phyloP scores from a whole-genome alignment of 164 flowering plant species.

The Saururus chinensis region DNA sequence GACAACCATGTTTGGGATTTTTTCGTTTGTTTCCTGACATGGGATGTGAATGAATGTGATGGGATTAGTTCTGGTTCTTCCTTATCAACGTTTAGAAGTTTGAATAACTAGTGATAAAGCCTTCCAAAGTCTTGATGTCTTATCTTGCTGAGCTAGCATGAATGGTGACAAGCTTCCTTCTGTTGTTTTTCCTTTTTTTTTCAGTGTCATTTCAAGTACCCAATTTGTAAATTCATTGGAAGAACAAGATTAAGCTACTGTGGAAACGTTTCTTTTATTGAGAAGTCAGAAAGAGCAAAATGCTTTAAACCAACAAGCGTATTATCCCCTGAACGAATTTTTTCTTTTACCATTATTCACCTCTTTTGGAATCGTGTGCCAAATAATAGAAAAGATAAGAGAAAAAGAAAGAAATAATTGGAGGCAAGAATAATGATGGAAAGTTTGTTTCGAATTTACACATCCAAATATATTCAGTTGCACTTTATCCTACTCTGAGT shows the following conservation, averaged over 20 bases:
- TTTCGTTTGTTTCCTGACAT: not conserved
- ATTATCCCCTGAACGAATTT: not conserved
- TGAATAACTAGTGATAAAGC: too few species aligned
- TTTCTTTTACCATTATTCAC: not conserved
- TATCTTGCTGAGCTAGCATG: too few species aligned
- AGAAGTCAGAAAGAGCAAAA: not conserved
- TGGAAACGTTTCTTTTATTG: too few species aligned
- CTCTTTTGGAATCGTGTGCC: constrained; percentile 4
- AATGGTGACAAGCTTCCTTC: too few species aligned
- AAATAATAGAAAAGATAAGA: not conserved
- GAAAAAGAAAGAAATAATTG: not conserved
- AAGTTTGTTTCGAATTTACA: not conserved
- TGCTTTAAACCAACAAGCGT: not conserved
- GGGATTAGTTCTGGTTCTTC: not conserved
- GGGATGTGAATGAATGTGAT: not conserved
- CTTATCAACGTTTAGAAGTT: not conserved
- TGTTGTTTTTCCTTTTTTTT: too few species aligned
- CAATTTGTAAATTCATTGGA: too few species aligned
- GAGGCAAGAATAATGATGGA: not conserved
- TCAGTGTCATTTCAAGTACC: too few species aligned
- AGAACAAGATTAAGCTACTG: too few species aligned
- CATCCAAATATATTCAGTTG: not conserved
- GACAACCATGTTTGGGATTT: not conserved
- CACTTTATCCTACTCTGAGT: not conserved
- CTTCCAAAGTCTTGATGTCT: too few species aligned